Base-by-base conservation (phyloP, 208 protist genomes). In the Polymyxa betae region DNA sequence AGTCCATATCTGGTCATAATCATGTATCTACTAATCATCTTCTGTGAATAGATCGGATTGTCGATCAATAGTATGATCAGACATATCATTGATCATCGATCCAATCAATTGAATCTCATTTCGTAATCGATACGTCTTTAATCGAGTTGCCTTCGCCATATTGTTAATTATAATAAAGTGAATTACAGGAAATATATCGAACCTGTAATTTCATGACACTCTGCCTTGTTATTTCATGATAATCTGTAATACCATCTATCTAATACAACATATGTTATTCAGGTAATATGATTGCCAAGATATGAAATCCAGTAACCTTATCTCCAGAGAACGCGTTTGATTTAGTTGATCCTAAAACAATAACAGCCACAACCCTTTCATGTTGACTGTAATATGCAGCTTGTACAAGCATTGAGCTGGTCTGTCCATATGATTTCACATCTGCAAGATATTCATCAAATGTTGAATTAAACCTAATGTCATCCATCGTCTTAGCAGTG, bases 391-490 rank as follows among this genome's bases (percentile, higher is more conserved):
- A n/a, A 43, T 45, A 12, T 20, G 35, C 72, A 20, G 72, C 16
- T 12, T 82, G 72, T 5, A 82, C 35, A 5, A 82, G n/a, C 16
- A 82, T 5, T 12, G 72, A 82, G 16, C 10, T 12, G 16, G 72
- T 82, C 72, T 5, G 72, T 20, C 72, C 72, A 43, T 45, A 82
- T 5, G 16, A 5, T 43, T 82, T 82, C 72, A 82, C 72, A 43
- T 82, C 72, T 35, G 72, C 72, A 5, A 82, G n/a, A n/a, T 82
- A 82, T n/a, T 82, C 72, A n/a, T 82, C 72, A n/a, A 82, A 82
- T n/a, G 72, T 82, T 35, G 72, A n/a, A 45, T 82, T 5, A 43
- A 82, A 82, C 35, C 72, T 60, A 24, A 60, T 60, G n/a, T n/a
- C n/a, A 60, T 29, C 49, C 49, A 24, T 60, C 24, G 49, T 24